Percentiles rank a stretch among this genome's conserved stretches.
Evolutionary conservation across 2,329 filamentous ascomycete species (phyloP).

Genomic region (Harringtonia aguacate): DNA sequence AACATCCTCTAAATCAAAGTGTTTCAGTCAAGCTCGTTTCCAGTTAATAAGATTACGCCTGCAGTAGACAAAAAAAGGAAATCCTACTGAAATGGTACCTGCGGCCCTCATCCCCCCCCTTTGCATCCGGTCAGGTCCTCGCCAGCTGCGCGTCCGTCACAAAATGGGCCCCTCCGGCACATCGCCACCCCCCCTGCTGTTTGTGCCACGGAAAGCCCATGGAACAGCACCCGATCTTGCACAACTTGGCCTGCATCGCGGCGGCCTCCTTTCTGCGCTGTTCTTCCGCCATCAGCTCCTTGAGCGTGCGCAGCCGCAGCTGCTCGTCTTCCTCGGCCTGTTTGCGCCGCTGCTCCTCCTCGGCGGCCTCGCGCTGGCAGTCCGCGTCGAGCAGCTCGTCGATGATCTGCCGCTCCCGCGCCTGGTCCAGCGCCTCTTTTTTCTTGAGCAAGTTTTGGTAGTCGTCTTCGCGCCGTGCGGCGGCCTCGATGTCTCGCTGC

Average conservation of each 20-base stretch:
- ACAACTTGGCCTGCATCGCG: constrained; percentile 31
- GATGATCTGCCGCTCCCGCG: constrained; percentile 3
- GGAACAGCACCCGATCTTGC: constrained; percentile 42
- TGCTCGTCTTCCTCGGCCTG: neutral
- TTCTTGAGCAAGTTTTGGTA: constrained; percentile 14
- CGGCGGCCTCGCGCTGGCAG: constrained; percentile 14
- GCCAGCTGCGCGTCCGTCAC: constrained; percentile 22
- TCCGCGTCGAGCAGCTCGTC: constrained; percentile 8
- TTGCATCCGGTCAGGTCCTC: too few species aligned
- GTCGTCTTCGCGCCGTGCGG: constrained; percentile 25
- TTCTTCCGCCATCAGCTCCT: constrained; percentile 26
- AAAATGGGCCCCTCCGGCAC: constrained; percentile 50
- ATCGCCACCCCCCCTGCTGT: constrained; percentile 47
- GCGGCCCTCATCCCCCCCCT: too few species aligned
- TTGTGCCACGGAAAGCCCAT: constrained; percentile 52
- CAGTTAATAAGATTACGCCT: too few species aligned
- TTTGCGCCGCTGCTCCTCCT: constrained; percentile 19
- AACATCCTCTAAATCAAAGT: too few species aligned
- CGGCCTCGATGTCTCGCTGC: constrained; percentile 32
- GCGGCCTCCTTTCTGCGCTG: constrained; percentile 26
- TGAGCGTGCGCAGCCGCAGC: constrained; percentile 17
- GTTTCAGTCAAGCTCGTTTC: too few species aligned
- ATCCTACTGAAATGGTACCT: too few species aligned
- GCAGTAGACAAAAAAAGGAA: too few species aligned
- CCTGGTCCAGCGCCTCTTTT: constrained; percentile 17